A percentile compares a stretch with the other conserved stretches of the same genome.
Conservation (phyloP, 192 early-diverging fungal species). For the Chytriomyces confervae region DNA sequence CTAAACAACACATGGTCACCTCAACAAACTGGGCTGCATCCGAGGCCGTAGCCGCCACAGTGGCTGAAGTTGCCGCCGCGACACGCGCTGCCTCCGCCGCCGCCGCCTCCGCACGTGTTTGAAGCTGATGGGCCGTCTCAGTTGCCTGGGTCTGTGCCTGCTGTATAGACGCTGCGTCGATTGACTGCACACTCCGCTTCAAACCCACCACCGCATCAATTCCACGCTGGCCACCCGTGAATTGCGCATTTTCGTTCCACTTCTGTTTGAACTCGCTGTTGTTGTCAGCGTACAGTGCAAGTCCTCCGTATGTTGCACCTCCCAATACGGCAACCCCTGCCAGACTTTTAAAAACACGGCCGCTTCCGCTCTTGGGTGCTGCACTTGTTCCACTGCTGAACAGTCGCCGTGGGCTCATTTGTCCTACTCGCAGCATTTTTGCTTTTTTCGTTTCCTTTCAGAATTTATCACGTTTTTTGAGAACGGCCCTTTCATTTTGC, state of each 20-base stretch:
- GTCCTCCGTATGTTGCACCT: constrained; percentile 6
- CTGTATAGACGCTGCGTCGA: neutral
- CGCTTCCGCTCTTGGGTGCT: too few relatives aligned
- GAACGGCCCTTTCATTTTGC: too few relatives aligned
- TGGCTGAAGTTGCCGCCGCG: neutral
- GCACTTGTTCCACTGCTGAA: too few relatives aligned
- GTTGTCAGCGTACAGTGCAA: constrained; percentile 11
- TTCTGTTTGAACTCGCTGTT: neutral
- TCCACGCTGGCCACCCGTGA: constrained; percentile 28
- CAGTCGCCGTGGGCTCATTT: too few relatives aligned
- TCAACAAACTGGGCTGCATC: neutral
- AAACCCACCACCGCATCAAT: constrained; percentile 12
- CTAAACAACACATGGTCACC: neutral
- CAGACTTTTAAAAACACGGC: neutral
- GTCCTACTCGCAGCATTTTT: too few relatives aligned
- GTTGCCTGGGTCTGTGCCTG: neutral
- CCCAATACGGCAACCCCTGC: neutral
- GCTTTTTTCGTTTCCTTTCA: too few relatives aligned
- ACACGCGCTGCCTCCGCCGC: neutral
- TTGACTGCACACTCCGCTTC: neutral
- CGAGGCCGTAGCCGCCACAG: neutral
- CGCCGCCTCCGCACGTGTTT: neutral
- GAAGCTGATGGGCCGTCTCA: neutral
- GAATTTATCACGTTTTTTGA: too few relatives aligned
- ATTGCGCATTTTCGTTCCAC: constrained; percentile 29